Conservation (phyloP, 768 basidiomycete genomes). For the Russula compacta region DNA sequence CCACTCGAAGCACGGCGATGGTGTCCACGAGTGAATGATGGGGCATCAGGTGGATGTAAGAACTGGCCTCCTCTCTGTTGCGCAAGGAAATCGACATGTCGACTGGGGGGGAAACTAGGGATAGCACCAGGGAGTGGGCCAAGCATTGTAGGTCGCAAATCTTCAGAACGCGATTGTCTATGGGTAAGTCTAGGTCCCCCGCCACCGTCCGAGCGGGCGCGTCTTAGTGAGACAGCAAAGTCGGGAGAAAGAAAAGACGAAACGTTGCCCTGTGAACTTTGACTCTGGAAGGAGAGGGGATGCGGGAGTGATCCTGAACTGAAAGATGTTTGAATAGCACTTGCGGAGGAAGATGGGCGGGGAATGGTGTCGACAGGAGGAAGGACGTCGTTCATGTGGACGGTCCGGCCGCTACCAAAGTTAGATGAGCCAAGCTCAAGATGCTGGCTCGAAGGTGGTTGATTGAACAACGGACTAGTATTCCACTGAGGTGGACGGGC, state of each 20-base stretch:
- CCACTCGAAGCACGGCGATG: conserved; percentile 36
- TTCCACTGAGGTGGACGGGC: conserved; percentile 17
- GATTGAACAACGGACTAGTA: neutral
- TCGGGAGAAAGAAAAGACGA: conserved; percentile 29
- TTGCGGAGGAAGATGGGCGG: conserved; percentile 16
- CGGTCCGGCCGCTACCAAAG: neutral
- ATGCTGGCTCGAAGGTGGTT: neutral
- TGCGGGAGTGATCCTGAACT: conserved; percentile 8
- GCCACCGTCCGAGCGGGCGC: conserved; percentile 41
- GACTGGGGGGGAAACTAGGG: conserved; percentile 23
- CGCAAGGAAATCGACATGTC: conserved; percentile 36
- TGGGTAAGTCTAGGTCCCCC: conserved; percentile 22
- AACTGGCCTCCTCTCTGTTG: conserved; percentile 26
- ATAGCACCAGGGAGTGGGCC: conserved; percentile 23
- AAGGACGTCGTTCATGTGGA: conserved; percentile 17
- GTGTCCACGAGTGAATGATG: conserved; percentile 34
- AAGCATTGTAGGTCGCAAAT: conserved; percentile 35
- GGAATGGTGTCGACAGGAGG: conserved; percentile 8
- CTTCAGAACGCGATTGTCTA: conserved; percentile 55
- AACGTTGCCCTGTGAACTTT: conserved; percentile 7
- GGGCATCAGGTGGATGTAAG: conserved; percentile 33
- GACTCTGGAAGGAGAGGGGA: conserved; percentile 14
- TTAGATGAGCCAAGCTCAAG: neutral
- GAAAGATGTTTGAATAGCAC: conserved; percentile 16
- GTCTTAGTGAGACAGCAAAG: conserved; percentile 32